Evolutionary conservation across 2,329 filamentous ascomycete genomes (phyloP).

Genomic region (Sphaceloma murrayae): DNA sequence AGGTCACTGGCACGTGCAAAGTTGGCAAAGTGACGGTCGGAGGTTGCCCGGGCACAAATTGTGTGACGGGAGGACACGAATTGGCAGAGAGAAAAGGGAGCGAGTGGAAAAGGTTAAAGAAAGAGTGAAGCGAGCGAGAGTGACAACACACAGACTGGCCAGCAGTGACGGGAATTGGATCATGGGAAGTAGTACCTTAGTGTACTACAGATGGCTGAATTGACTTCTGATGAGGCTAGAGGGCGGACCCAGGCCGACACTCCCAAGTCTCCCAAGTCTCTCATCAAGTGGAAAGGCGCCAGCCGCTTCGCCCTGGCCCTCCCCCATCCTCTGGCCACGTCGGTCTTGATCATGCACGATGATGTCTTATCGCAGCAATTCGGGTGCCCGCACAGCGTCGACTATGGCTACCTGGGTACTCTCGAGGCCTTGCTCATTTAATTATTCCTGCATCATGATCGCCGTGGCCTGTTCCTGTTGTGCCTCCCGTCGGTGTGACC

Average conservation of each 20-base stretch:
- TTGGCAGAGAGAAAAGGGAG: slow-evolving; percentile 3
- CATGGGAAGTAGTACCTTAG: slow-evolving; percentile 13
- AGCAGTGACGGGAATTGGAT: slow-evolving; percentile 8
- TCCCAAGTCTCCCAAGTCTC: no score
- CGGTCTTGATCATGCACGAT: not conserved
- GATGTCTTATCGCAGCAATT: no score
- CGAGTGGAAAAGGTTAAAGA: slow-evolving; percentile 9
- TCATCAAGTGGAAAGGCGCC: slow-evolving; percentile 5
- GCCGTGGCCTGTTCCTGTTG: no score
- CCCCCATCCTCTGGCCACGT: not conserved
- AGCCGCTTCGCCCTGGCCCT: not conserved
- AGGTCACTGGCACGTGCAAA: slow-evolving; percentile 16
- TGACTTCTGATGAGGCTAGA: slow-evolving; percentile 13
- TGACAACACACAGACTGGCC: slow-evolving; percentile 12
- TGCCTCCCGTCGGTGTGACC: not conserved
- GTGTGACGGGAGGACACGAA: no score
- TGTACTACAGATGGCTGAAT: slow-evolving; percentile 15
- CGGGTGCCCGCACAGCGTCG: no score
- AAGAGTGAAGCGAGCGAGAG: slow-evolving; percentile 11
- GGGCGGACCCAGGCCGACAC: no score
- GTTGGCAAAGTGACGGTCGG: not conserved
- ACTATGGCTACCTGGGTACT: slow-evolving; percentile 6
- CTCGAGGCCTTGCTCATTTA: slow-evolving; percentile 7
- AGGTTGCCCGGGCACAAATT: no score
- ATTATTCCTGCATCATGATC: not conserved